Evolutionary conservation across 2,329 filamentous ascomycete genomes (phyloP), one percentile per base, ranked within the genome.

Genomic region (Apiospora phragmitis): DNA sequence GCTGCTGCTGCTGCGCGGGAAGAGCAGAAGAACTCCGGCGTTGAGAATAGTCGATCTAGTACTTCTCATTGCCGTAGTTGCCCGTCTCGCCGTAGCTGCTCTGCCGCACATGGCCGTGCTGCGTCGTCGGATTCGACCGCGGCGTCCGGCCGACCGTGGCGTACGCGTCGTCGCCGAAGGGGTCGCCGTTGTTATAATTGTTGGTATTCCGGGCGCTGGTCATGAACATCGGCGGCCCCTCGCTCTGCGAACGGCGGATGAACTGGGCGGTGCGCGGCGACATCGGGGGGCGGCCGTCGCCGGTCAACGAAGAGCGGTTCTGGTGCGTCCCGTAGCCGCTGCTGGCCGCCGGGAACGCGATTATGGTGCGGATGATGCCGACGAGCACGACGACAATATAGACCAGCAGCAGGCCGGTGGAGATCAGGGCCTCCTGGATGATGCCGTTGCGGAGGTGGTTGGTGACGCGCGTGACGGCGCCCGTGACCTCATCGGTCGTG

Each of bases 401-500:
- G 38, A 97, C 82, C 4, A 93, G 83, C 16, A 98, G 82, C 5
- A 99, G 83, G 68, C 87, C 89, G 0, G 88, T 86, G 2, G 95
- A 93, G 75, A 98, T 94, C 73, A 97, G 88, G 1, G 93, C 91
- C 81, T 98, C 94, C 72, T 90, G 89, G 67, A 90, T 85, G 73
- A 99, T 90, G 73, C 86, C 89, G 70, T 88, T 87, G 76, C 89
- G 84, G 29, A 98, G 85, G 78, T 89, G 90, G 72, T 87, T 82
- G 38, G 91, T 88, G 71, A 98, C 91, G 73, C 90, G 88, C 70
- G 88, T 80, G 55, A 98, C 89, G 29, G 94, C 93, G 72, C 87
- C 90, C 21, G 91, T 93, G 75, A 98, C 93, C 77, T 95, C 92
- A 82, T 98, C 93, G 49, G 90, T 91, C 9, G 94, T 91, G 70